These are phyloP conservation scores for Pseudocercospora musae DNA, from an alignment of 2,329 filamentous ascomycete species.

Conservation along the genomic window DNA sequence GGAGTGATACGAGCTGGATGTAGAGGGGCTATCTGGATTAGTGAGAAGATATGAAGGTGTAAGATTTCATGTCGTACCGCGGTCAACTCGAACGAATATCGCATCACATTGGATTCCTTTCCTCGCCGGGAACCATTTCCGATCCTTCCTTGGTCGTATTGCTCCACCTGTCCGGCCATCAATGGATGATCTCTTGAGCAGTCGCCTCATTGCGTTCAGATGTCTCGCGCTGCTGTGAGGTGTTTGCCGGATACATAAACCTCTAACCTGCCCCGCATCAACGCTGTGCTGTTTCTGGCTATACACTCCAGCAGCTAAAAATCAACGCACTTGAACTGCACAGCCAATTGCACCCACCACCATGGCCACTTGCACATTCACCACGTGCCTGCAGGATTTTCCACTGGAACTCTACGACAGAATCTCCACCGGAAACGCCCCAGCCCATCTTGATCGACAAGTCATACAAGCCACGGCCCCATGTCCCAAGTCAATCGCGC, in stretches of 20 bases:
- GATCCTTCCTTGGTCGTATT: too few species aligned
- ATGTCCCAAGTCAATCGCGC: background rate
- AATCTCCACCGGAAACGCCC: background rate
- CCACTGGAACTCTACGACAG: background rate
- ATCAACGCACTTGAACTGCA: background rate
- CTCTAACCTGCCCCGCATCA: too few species aligned
- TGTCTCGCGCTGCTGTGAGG: too few species aligned
- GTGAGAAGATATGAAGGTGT: conserved; percentile 60
- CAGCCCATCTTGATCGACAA: background rate
- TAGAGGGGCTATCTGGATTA: conserved; percentile 88
- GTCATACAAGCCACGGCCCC: background rate
- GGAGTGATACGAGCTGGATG: conserved; percentile 87
- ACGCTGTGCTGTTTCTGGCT: background rate
- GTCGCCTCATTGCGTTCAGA: too few species aligned
- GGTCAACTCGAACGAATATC: background rate
- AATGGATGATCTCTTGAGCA: too few species aligned
- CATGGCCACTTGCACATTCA: background rate
- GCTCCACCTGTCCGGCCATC: too few species aligned
- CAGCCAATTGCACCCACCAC: background rate
- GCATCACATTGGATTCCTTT: too few species aligned
- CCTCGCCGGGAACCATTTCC: too few species aligned
- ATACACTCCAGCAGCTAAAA: background rate
- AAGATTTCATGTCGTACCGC: background rate
- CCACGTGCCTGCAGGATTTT: background rate
- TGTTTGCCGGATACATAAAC: too few species aligned